These are phyloP conservation scores for Fragaria ananassa DNA, from an alignment of 306 rosid genomes.

Conservation along the genomic window DNA sequence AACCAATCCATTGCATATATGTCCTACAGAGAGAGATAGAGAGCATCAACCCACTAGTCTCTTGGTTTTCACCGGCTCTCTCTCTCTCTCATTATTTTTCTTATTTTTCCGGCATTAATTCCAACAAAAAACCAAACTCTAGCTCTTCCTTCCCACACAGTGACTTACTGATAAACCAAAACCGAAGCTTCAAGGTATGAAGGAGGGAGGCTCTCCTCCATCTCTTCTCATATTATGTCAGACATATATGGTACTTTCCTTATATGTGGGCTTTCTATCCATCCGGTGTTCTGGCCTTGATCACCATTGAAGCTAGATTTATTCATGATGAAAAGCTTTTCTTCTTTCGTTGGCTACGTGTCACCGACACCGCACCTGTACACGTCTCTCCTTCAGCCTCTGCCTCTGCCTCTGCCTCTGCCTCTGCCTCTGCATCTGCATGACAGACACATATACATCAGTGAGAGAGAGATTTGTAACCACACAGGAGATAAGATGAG, in stretches of 20 bases:
- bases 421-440: slow-evolving; percentile 41
- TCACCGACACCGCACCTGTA: slow-evolving; percentile 17
- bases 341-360: slow-evolving; percentile 17
- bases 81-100: no score
- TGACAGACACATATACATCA: slow-evolving; percentile 5
- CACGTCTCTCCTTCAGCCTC: slow-evolving; percentile 2
- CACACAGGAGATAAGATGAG: neutral
- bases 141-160: no score
- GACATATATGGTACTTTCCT: neutral
- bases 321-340: neutral
- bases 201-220: neutral
- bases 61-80: no score
- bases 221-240: neutral
- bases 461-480: neutral
- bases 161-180: neutral
- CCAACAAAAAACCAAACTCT: no score
- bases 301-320: neutral
- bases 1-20: no score
- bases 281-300: neutral
- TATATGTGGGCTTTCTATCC: slow-evolving; percentile 4
- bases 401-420: neutral
- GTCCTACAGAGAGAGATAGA: no score
- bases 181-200: neutral
- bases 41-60: no score
- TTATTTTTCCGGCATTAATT: no score